Evolutionary conservation across 2,329 filamentous ascomycete genomes (phyloP).

Genomic region (Monosporascus sp.): DNA sequence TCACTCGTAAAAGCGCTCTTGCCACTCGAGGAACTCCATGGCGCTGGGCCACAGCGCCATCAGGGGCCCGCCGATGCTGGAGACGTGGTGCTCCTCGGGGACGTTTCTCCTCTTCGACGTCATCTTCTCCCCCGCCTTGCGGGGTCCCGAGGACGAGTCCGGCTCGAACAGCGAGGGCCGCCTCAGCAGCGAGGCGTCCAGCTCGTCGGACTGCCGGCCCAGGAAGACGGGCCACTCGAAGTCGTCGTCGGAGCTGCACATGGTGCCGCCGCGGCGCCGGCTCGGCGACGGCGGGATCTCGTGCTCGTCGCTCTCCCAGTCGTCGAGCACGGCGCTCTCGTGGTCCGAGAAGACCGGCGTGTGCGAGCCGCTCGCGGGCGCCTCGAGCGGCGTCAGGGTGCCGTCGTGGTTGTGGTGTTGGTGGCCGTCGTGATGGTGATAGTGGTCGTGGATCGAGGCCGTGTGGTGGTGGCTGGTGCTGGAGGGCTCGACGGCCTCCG

Average conservation of each 20-base stretch:
- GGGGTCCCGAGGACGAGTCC: neutral
- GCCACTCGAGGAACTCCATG: slow-evolving; percentile 7
- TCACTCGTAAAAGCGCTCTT: slow-evolving; percentile 11
- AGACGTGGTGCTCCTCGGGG: slow-evolving; percentile 1
- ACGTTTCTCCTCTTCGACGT: neutral
- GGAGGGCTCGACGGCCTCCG: slow-evolving; percentile 1
- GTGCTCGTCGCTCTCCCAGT: slow-evolving; percentile 5
- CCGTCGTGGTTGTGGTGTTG: slow-evolving; percentile 1
- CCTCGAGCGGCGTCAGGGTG: slow-evolving; percentile 5
- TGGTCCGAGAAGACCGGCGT: slow-evolving; percentile 2
- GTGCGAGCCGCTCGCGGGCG: slow-evolving; percentile 2
- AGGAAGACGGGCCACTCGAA: slow-evolving; percentile 10
- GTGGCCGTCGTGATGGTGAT: slow-evolving; percentile 3
- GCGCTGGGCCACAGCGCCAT: slow-evolving; percentile 9
- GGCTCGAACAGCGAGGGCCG: neutral
- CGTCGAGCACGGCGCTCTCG: slow-evolving; percentile 6
- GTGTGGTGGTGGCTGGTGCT: slow-evolving; percentile 2
- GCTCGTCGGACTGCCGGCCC: slow-evolving; percentile 4
- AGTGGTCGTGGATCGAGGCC: neutral
- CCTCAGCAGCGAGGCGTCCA: neutral
- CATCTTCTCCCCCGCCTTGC: neutral
- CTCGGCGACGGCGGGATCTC: slow-evolving; percentile 7
- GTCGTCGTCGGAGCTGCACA: slow-evolving; percentile 9
- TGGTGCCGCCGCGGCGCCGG: slow-evolving; percentile 6
- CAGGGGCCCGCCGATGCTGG: slow-evolving; percentile 4